A percentile compares a stretch with the other conserved stretches of the same genome.
Evolutionary conservation across 2,329 filamentous ascomycete genomes (phyloP).

Genomic region (Hymenotorrendiella dingleyae): DNA sequence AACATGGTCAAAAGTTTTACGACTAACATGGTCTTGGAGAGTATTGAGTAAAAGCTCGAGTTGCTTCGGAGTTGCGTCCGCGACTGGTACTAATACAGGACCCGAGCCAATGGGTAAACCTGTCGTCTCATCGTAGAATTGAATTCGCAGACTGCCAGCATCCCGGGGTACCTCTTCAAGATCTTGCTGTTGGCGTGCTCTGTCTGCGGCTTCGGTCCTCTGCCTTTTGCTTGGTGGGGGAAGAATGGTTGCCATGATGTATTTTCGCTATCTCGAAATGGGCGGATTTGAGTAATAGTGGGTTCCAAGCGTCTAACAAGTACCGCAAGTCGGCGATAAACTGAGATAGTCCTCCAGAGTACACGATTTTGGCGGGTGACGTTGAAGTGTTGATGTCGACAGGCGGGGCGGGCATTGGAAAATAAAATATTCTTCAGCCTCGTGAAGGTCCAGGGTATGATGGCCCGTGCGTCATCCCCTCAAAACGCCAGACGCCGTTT

Average conservation of each 20-base stretch:
- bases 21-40: conserved; percentile 62
- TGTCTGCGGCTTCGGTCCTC: conserved; percentile 66
- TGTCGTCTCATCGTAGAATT: conserved; percentile 81
- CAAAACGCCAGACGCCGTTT: no score
- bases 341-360: no score
- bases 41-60: conserved; percentile 83
- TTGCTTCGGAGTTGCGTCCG: conserved; percentile 83
- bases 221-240: conserved; percentile 89
- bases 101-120: conserved; percentile 60
- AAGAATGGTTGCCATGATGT: conserved; percentile 69
- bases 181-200: conserved; percentile 69
- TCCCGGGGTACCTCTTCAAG: conserved; percentile 61
- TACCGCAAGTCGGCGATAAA: no score
- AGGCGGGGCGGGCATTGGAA: no score
- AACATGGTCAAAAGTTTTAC: no score
- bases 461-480: no score
- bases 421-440: conserved; percentile 26
- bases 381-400: no score
- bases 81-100: conserved; percentile 65
- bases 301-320: no score
- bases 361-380: no score
- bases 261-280: no score
- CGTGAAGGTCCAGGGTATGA: no score
- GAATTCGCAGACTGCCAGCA: conserved; percentile 73
- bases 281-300: no score